Percentiles rank a stretch among this genome's conserved stretches.
Evolutionary conservation across 2,329 filamentous ascomycete species (phyloP).

Genomic region (Ambrosiella cleistominuta): DNA sequence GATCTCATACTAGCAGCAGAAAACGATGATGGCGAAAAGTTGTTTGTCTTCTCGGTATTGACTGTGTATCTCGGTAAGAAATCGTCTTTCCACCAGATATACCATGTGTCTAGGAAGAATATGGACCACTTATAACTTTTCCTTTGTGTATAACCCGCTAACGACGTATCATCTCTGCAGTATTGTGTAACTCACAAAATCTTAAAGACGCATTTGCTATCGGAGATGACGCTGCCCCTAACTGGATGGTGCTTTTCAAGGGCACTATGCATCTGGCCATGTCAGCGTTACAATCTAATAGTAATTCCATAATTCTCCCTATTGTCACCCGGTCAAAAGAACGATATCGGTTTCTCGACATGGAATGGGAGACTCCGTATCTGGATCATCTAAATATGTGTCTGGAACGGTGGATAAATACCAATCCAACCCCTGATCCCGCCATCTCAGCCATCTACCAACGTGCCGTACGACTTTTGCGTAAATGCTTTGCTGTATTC

Average conservation of each 20-base stretch:
- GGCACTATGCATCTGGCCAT: constrained; percentile 6
- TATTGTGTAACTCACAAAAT: constrained; percentile 18
- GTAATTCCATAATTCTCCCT: constrained; percentile 9
- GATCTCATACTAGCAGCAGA: constrained; percentile 15
- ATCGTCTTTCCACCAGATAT: not conserved
- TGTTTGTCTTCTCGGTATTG: constrained; percentile 19
- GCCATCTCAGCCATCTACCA: constrained; percentile 17
- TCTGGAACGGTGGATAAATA: constrained; percentile 12
- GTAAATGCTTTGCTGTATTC: constrained; percentile 18
- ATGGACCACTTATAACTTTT: no score
- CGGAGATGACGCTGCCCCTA: constrained; percentile 3
- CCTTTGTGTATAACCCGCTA: no score
- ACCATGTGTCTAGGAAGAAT: not conserved
- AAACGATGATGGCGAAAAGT: constrained; percentile 15
- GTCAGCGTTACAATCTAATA: constrained; percentile 10
- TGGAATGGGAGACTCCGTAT: constrained; percentile 13
- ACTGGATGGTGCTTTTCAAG: constrained; percentile 8
- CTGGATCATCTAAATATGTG: constrained; percentile 16
- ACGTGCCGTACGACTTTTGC: constrained; percentile 20
- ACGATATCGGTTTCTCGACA: constrained; percentile 12
- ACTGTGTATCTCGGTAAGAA: constrained; percentile 20
- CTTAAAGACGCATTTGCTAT: constrained; percentile 16
- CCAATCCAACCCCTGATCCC: constrained; percentile 8
- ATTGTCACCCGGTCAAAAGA: constrained; percentile 10
- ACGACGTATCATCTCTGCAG: not conserved